phyloP scores from a whole-genome alignment of 1,284 basidiomycete species.

The Pterulicium gracile region DNA sequence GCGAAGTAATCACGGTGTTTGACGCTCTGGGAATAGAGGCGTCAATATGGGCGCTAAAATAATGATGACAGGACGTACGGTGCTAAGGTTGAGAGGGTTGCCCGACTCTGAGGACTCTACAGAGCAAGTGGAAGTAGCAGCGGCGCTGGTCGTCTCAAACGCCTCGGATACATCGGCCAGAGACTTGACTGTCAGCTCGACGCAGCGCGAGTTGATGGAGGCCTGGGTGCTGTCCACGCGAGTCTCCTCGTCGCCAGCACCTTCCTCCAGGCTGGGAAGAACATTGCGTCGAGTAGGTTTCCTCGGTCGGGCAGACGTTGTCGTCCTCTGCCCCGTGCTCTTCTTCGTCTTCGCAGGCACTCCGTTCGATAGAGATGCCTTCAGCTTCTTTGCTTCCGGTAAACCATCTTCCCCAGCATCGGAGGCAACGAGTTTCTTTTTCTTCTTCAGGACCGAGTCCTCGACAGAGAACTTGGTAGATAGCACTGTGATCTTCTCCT shows the following conservation, averaged over 20 bases:
- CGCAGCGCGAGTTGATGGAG: conserved; percentile 42
- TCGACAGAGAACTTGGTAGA: conserved; percentile 36
- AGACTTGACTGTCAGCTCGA: conserved; percentile 52
- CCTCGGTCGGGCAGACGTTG: conserved; percentile 13
- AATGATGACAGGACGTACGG: not conserved
- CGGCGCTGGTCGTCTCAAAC: conserved; percentile 14
- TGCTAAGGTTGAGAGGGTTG: not conserved
- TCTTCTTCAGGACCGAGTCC: conserved; percentile 31
- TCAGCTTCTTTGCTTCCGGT: conserved; percentile 47
- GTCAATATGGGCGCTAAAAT: too few species aligned
- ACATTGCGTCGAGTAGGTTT: not conserved
- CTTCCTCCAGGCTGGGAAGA: conserved; percentile 37
- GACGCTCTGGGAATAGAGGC: conserved; percentile 11
- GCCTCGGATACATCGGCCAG: conserved; percentile 53
- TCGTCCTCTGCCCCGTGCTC: conserved; percentile 18
- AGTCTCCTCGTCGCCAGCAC: conserved; percentile 18
- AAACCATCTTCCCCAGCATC: conserved; percentile 20
- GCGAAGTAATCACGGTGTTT: conserved; percentile 42
- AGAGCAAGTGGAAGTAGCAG: not conserved
- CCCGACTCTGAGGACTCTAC: too few species aligned
- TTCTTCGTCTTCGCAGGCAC: conserved; percentile 15
- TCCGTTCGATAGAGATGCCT: conserved; percentile 26
- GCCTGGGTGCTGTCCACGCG: conserved; percentile 17
- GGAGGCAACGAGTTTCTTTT: conserved; percentile 17
- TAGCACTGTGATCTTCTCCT: conserved; percentile 50